These are phyloP conservation scores for Williopsis jadinii DNA, from an alignment of 1,139 yeast species.

Conservation along the genomic window DNA sequence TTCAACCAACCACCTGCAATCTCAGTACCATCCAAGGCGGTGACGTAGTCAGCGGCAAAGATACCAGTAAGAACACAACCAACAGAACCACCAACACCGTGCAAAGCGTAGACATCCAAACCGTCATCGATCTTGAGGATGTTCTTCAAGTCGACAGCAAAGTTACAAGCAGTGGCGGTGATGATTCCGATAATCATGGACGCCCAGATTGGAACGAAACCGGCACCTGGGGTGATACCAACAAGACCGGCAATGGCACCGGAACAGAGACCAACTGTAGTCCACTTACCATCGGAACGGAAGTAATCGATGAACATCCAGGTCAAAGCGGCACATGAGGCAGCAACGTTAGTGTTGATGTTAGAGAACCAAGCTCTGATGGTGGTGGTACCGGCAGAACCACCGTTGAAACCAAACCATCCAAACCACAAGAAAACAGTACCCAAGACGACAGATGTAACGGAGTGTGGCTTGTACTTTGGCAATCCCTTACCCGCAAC, in stretches of 20 bases:
- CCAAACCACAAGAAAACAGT: slow-evolving; percentile 96
- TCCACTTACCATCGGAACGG: slow-evolving; percentile 88
- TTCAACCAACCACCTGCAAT: slow-evolving; percentile 92
- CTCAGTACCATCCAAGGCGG: slow-evolving; percentile 62
- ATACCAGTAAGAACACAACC: slow-evolving; percentile 85
- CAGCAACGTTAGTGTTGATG: slow-evolving; percentile 89
- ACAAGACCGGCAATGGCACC: slow-evolving; percentile 94
- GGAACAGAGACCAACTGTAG: slow-evolving; percentile 88
- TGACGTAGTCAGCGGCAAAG: slow-evolving; percentile 89
- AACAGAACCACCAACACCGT: slow-evolving; percentile 87
- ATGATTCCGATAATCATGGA: slow-evolving; percentile 78
- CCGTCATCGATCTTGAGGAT: slow-evolving; percentile 83
- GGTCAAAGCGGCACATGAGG: slow-evolving; percentile 83
- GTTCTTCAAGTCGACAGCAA: slow-evolving; percentile 75
- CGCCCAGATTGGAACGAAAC: slow-evolving; percentile 87
- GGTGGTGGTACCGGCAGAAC: slow-evolving; percentile 87
- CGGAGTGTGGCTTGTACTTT: slow-evolving; percentile 87
- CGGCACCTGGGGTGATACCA: slow-evolving; percentile 97
- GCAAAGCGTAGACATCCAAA: slow-evolving; percentile 89
- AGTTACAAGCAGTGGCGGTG: slow-evolving; percentile 75
- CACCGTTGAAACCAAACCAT: slow-evolving; percentile 98
- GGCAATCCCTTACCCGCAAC: slow-evolving; percentile 65
- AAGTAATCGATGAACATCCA: slow-evolving; percentile 92
- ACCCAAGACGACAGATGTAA: slow-evolving; percentile 85
- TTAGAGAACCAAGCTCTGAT: slow-evolving; percentile 92